Base-by-base conservation (phyloP, 345 rosid species). In the Salix dunnii region DNA sequence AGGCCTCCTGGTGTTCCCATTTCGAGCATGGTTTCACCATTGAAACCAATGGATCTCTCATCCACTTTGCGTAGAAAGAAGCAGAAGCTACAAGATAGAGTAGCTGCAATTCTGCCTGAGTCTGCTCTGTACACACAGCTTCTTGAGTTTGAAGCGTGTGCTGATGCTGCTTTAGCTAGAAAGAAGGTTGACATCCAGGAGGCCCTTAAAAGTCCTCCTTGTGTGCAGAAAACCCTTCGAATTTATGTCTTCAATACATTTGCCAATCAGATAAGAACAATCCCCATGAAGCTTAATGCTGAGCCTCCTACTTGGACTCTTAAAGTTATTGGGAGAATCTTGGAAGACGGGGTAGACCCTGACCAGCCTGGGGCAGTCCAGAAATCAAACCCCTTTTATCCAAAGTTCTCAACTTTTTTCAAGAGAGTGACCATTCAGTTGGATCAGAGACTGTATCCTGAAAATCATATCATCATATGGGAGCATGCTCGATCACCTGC, bases 181-280 rank as follows among this genome's bases (percentile, higher is more conserved):
- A 93, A 96, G 91, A 96, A 92, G 82, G 90, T 91, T 64, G 99
- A 96, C 81, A 96, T 96, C 73, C 99, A 96, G 83, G 99, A 93
- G 74, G 94, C 99, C 10, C 91, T 96, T 71, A 96, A 93, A 85
- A 93, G 81, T 65, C 99, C 99, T 79, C 98, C 98, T 25, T 89
- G 87, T 77, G 76, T 90, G 75, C 99, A 93, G 86, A 96, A 92
- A 79, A 93, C 97, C 7, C 96, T 96, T 78, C 84, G 99, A 36
- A 92, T 96, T 67, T 96, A 93, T 70, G 88, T 96, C 68, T 96
- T 93, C 84, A 96, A 96, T 80, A 85, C 98, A 10, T 96, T 89
- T 81, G 85, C 94, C 51, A 91, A 96, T 86, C 98, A 93, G 89
- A 87, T 90, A 77, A 91, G 85, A 83, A 79, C 92, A 0, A 87